Evolutionary conservation across 352 stramenopile genomes (phyloP).

Genomic region (Pythium folliculosum): DNA sequence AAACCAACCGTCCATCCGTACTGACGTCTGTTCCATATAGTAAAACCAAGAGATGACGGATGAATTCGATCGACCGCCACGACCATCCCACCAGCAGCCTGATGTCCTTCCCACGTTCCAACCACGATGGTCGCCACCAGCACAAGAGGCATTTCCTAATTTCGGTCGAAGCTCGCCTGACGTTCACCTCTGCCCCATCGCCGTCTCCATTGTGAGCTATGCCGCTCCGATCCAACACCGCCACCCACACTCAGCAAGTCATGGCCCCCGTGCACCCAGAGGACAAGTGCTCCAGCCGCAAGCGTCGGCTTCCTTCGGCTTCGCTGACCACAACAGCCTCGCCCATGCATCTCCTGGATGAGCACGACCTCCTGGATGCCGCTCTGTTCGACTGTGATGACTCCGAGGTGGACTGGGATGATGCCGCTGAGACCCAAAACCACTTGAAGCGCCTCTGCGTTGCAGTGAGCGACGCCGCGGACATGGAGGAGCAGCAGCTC

Average conservation of each 20-base stretch:
- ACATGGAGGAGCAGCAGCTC: constrained; percentile 14
- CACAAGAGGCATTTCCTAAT: constrained; percentile 33
- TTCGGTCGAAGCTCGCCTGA: constrained; percentile 11
- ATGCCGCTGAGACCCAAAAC: neutral
- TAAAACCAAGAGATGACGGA: constrained; percentile 11
- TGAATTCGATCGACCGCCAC: constrained; percentile 33
- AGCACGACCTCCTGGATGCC: constrained; percentile 1
- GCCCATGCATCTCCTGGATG: neutral
- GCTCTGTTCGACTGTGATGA: constrained; percentile 6
- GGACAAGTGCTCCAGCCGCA: constrained; percentile 26
- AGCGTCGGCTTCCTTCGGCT: constrained; percentile 12
- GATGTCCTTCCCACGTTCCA: neutral
- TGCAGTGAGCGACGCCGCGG: constrained; percentile 18
- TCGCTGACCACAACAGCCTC: constrained; percentile 5
- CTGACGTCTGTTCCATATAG: constrained; percentile 23
- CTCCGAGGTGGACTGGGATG: neutral
- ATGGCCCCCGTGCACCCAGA: constrained; percentile 23
- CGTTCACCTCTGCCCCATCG: neutral
- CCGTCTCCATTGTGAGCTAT: neutral
- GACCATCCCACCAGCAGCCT: constrained; percentile 5
- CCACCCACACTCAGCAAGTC: neutral
- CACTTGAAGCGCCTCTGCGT: constrained; percentile 39
- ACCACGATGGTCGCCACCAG: constrained; percentile 1
- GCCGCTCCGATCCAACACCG: constrained; percentile 1
- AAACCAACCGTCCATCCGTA: constrained; percentile 30